Base-by-base conservation (phyloP, 1,284 basidiomycete genomes). In the Ustilago cynodontis region DNA sequence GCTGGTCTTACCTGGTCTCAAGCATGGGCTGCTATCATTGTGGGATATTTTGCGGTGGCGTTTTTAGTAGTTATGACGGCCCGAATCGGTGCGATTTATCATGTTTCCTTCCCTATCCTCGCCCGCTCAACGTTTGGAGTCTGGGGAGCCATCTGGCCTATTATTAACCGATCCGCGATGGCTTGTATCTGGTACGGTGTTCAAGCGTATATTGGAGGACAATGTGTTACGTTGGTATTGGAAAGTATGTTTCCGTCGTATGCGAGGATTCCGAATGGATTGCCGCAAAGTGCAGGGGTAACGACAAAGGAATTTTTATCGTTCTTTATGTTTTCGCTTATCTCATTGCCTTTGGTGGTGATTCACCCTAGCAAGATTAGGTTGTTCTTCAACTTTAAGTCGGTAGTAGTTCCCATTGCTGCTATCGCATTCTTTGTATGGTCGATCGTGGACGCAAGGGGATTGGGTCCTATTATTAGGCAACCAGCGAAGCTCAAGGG, bases 271-370 rank as follows among this genome's bases (percentile, higher is more conserved):
- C 90, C 89, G 37, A 93, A 93, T 87, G 87, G 88, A 41, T 88
- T 94, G 78, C 91, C 92, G 13, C 90, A 88, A 18, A 91, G 90
- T 9, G 90, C 92, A 56, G 92, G 92, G 33, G 92, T 90, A 16
- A 91, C 88, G 52, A 91, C 91, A 2, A 87, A 88, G 43, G 91
- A 92, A 84, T 92, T 92, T 79, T 87, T 94, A 86, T 90, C 90
- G 73, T 95, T 95, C 89, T 91, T 94, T 88, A 88, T 95, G 71
- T 95, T 94, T 88, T 94, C 92, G 90, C 87, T 94, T 47, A 88
- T 94, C 61, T 92, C 91, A 35, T 88, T 94, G 13, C 92, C 93
- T 4, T 90, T 91, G 28, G 92, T 94, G 72, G 93, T 90, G 90
- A 91, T 93, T 66, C 92, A 92, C 4, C 90, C 93, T 49, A 92